phyloP scores from a whole-genome alignment of 2,329 filamentous ascomycete genomes.

The Claviceps paspali region DNA sequence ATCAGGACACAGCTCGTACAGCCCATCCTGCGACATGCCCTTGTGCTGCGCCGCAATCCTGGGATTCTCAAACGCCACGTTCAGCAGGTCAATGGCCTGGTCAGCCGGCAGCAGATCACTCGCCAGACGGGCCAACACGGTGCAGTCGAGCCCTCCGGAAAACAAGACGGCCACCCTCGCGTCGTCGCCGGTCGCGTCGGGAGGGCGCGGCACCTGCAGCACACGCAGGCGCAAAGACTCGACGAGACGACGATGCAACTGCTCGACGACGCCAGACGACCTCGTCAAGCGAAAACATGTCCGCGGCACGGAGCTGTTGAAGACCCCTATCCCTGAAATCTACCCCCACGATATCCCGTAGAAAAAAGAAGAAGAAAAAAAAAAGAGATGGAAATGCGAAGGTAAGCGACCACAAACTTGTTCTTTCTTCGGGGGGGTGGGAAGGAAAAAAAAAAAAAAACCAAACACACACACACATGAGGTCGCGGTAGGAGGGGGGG shows the following conservation, averaged over 20 bases:
- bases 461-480: too few relatives aligned
- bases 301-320: conserved; percentile 32
- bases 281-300: conserved; percentile 9
- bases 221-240: conserved; percentile 51
- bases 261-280: conserved; percentile 32
- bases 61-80: conserved; percentile 94
- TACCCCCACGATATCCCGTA: conserved; percentile 14
- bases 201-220: conserved; percentile 46
- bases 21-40: conserved; percentile 14
- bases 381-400: not conserved
- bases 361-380: not conserved
- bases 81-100: conserved; percentile 73
- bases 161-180: conserved; percentile 67
- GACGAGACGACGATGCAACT: conserved; percentile 38
- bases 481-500: too few relatives aligned
- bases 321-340: conserved; percentile 38
- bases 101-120: conserved; percentile 57
- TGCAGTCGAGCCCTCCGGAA: conserved; percentile 89
- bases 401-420: conserved; percentile 23
- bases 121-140: conserved; percentile 63
- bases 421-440: too few relatives aligned
- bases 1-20: conserved; percentile 80
- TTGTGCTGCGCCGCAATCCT: conserved; percentile 45
- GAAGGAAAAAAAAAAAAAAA: too few relatives aligned
- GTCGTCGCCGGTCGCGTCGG: conserved; percentile 19